Evolutionary conservation across 495 filamentous ascomycete species (phyloP).

Genomic region (Penicillium argentinense): DNA sequence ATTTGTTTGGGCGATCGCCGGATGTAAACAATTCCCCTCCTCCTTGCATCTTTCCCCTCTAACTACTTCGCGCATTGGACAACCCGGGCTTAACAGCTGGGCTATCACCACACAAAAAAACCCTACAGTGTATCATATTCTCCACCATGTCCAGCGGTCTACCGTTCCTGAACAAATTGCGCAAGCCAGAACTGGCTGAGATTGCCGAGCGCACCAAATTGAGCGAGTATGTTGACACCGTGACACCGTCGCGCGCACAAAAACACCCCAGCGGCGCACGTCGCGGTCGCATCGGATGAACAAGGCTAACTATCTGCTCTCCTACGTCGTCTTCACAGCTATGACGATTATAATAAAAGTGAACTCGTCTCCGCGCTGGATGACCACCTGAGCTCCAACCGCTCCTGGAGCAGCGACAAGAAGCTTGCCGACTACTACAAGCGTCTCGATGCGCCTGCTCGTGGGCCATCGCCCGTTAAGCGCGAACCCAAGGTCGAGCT

Average conservation of each 20-base stretch:
- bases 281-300: constrained; percentile 5
- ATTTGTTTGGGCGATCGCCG: constrained; percentile 36
- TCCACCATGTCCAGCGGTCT: constrained; percentile 54
- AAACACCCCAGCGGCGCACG: too few relatives aligned
- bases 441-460: constrained; percentile 52
- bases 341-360: constrained; percentile 69
- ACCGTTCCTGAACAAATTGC: constrained; percentile 79
- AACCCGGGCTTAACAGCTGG: constrained; percentile 10
- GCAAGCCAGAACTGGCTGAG: constrained; percentile 77
- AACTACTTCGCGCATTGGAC: constrained; percentile 10
- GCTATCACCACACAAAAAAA: constrained; percentile 12
- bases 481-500: constrained; percentile 47
- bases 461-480: constrained; percentile 71
- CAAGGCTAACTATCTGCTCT: constrained; percentile 16
- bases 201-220: constrained; percentile 73
- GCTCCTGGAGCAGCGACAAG: constrained; percentile 59
- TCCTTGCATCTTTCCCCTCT: constrained; percentile 24
- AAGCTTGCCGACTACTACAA: constrained; percentile 75
- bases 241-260: constrained; percentile 7
- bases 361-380: constrained; percentile 81
- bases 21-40: constrained; percentile 33
- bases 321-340: constrained; percentile 60
- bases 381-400: constrained; percentile 67
- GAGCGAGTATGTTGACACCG: constrained; percentile 57
- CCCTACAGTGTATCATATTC: neutral